These are phyloP conservation scores for Striga hermonthica DNA, from an alignment of 305 asterid genomes.

Conservation along the genomic window DNA sequence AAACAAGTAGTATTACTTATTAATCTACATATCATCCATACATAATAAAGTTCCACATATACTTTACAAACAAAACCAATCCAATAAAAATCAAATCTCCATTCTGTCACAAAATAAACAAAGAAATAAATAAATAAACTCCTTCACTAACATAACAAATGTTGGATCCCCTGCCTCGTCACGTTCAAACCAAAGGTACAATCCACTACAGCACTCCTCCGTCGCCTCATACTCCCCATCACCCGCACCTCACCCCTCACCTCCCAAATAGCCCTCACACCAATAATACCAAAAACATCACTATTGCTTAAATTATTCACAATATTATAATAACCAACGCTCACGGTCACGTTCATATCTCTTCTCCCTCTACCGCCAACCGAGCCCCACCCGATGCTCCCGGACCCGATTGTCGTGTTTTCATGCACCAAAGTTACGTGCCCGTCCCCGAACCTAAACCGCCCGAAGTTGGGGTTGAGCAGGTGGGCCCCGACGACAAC, in stretches of 20 bases:
- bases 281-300: conserved; percentile 32
- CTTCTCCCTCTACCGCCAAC: conserved; percentile 31
- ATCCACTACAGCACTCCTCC: conserved; percentile 39
- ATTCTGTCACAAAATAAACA: too few relatives aligned
- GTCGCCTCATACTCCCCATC: conserved; percentile 35
- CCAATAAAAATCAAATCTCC: too few relatives aligned
- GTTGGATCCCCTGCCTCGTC: conserved; percentile 33
- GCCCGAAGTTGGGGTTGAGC: conserved; percentile 47
- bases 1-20: too few relatives aligned
- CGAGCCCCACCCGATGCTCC: conserved; percentile 26
- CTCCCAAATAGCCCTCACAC: conserved; percentile 30
- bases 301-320: conserved; percentile 36
- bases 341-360: conserved; percentile 29
- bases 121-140: neutral
- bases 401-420: conserved; percentile 36
- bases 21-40: too few relatives aligned
- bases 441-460: conserved; percentile 36
- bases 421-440: conserved; percentile 32
- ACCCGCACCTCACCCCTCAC: conserved; percentile 45
- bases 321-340: conserved; percentile 20
- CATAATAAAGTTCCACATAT: too few relatives aligned
- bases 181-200: conserved; percentile 46
- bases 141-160: conserved; percentile 28
- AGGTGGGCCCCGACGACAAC: conserved; percentile 31
- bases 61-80: too few relatives aligned